Evolutionary conservation across 2,329 filamentous ascomycete genomes (phyloP).

Genomic region (Colletotrichum echinochloae): DNA sequence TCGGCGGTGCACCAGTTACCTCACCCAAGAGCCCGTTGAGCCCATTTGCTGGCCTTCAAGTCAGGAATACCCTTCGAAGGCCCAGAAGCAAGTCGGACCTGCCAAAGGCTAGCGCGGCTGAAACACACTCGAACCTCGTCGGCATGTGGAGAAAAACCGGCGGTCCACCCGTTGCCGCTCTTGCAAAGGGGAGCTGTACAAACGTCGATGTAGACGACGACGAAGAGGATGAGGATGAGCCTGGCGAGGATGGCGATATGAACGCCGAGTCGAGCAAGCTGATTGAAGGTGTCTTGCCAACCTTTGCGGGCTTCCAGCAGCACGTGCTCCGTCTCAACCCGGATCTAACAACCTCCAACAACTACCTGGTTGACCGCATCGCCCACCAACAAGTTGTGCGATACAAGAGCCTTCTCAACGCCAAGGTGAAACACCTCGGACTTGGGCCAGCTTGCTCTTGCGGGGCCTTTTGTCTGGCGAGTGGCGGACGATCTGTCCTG

Average conservation of each 20-base stretch:
- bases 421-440: conserved; percentile 76
- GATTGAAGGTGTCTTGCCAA: conserved; percentile 77
- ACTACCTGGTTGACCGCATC: conserved; percentile 81
- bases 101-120: conserved; percentile 52
- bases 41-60: conserved; percentile 57
- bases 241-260: conserved; percentile 68
- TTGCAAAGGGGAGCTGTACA: conserved; percentile 51
- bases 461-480: conserved; percentile 71
- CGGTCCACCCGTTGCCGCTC: conserved; percentile 64
- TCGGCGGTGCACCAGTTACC: conserved; percentile 65
- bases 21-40: conserved; percentile 67
- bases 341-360: conserved; percentile 66
- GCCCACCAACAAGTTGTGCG: conserved; percentile 83
- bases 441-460: conserved; percentile 72
- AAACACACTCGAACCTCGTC: conserved; percentile 55
- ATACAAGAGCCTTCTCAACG: conserved; percentile 81
- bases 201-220: conserved; percentile 56
- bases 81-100: conserved; percentile 67
- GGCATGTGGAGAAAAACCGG: conserved; percentile 65
- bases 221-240: conserved; percentile 71
- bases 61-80: conserved; percentile 64
- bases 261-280: conserved; percentile 71
- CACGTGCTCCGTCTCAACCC: conserved; percentile 82
- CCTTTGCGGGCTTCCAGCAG: conserved; percentile 78
- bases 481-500: conserved; percentile 74